phyloP scores from a whole-genome alignment of 805 yeast species.

The Barnettozyma siamensis region DNA sequence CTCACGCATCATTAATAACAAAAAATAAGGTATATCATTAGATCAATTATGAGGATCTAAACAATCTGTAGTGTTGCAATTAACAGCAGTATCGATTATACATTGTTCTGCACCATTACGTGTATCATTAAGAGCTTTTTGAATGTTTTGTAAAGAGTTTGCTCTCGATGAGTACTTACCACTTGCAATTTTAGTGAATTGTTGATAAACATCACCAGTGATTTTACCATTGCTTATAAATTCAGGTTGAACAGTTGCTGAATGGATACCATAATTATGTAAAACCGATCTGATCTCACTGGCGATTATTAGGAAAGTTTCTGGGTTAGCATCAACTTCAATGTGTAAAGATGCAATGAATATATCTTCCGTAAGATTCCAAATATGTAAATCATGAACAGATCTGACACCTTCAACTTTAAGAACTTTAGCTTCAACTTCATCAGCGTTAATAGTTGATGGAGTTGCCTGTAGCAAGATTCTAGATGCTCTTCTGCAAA shows the following conservation, averaged over 20 bases:
- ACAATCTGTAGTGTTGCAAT: slow-evolving; percentile 45
- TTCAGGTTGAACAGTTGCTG: slow-evolving; percentile 96
- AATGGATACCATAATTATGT: slow-evolving; percentile 81
- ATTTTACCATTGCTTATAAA: slow-evolving; percentile 38
- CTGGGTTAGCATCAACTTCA: slow-evolving; percentile 61
- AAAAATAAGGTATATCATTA: background rate
- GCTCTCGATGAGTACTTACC: slow-evolving; percentile 25
- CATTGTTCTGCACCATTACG: slow-evolving; percentile 33
- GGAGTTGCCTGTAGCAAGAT: slow-evolving; percentile 93
- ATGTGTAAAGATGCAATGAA: slow-evolving; percentile 88
- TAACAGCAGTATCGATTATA: slow-evolving; percentile 46
- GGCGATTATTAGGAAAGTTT: slow-evolving; percentile 64
- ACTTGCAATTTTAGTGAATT: slow-evolving; percentile 29
- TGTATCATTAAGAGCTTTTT: slow-evolving; percentile 8
- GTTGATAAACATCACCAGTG: slow-evolving; percentile 28
- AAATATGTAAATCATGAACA: slow-evolving; percentile 92
- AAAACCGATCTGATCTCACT: slow-evolving; percentile 69
- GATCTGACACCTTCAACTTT: slow-evolving; percentile 69
- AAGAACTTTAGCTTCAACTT: slow-evolving; percentile 62
- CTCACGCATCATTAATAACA: no score
- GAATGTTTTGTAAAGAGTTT: slow-evolving; percentile 12
- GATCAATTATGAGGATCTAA: slow-evolving; percentile 15
- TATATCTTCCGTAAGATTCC: slow-evolving; percentile 89
- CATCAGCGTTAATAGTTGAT: slow-evolving; percentile 67
- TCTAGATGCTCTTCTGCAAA: slow-evolving; percentile 80